phyloP scores from a whole-genome alignment of 768 basidiomycete species.

The Fomitopsis serialis region DNA sequence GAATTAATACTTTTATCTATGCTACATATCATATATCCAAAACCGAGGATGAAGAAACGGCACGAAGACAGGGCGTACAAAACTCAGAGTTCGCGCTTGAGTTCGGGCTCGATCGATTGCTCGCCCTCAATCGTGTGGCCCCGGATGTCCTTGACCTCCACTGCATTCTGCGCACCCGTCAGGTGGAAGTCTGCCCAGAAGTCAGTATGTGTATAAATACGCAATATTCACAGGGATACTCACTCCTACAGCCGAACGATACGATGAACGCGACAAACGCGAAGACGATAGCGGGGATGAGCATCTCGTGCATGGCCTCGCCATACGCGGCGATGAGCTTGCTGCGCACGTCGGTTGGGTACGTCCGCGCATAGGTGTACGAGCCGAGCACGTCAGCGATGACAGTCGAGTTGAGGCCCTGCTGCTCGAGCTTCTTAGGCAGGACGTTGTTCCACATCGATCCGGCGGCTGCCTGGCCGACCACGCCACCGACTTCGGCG shows the following conservation, averaged over 20 bases:
- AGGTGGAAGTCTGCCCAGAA: neutral
- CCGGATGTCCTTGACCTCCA: neutral
- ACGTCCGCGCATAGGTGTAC: neutral
- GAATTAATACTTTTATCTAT: too few species aligned
- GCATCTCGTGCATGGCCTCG: conserved; percentile 21
- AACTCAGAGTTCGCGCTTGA: neutral
- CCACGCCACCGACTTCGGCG: conserved; percentile 40
- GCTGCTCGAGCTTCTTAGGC: conserved; percentile 51
- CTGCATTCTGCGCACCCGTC: neutral
- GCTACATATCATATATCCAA: too few species aligned
- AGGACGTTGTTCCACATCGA: conserved; percentile 63
- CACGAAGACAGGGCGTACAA: too few species aligned
- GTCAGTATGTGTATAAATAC: neutral
- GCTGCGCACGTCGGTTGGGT: conserved; percentile 29
- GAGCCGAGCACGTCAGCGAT: conserved; percentile 26
- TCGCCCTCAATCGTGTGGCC: neutral
- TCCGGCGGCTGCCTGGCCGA: conserved; percentile 47
- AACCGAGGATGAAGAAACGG: too few species aligned
- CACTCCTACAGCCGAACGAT: conserved; percentile 27
- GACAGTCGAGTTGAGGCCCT: conserved; percentile 45
- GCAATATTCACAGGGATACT: neutral
- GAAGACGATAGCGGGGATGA: conserved; percentile 33
- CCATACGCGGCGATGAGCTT: conserved; percentile 21
- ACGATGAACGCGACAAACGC: conserved; percentile 53
- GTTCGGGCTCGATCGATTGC: neutral